Evolutionary conservation across 2,329 filamentous ascomycete species (phyloP).

Genomic region (Capronia coronata): DNA sequence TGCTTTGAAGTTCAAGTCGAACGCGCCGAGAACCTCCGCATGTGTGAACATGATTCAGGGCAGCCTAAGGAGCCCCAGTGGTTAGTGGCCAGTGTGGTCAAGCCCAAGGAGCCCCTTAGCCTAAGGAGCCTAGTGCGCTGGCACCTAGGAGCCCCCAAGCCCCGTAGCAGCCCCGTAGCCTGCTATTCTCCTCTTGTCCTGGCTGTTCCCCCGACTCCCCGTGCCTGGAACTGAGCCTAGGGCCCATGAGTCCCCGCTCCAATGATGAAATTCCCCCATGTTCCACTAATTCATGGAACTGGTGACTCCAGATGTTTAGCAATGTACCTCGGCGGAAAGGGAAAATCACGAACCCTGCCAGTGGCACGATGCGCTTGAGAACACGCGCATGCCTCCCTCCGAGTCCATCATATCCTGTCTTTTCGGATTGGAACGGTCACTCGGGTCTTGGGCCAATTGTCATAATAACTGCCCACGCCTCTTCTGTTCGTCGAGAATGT

Average conservation of each 20-base stretch:
- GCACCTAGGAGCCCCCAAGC: too few species aligned
- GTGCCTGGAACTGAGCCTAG: background rate
- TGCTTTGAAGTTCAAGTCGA: background rate
- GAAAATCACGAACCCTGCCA: conserved; percentile 5
- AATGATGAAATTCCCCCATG: background rate
- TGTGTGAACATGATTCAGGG: too few species aligned
- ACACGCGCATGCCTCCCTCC: conserved; percentile 7
- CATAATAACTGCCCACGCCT: conserved; percentile 5
- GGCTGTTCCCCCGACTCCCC: background rate
- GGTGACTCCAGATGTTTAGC: background rate
- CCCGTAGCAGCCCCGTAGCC: too few species aligned
- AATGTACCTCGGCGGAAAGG: conserved; percentile 24
- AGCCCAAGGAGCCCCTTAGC: too few species aligned
- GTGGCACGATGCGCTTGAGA: conserved; percentile 5
- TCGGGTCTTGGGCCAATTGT: conserved; percentile 1
- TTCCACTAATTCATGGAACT: background rate
- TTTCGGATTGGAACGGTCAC: conserved; percentile 18
- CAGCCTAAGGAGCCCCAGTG: too few species aligned
- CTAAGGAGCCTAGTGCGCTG: too few species aligned
- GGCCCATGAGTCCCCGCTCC: too few species aligned
- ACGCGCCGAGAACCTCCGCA: too few species aligned
- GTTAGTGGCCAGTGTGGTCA: background rate
- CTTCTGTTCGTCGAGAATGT: conserved; percentile 6
- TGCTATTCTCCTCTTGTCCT: background rate
- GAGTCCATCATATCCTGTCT: background rate